Conservation (phyloP, 192 early-diverging fungal species). For the Podila epigama region DNA sequence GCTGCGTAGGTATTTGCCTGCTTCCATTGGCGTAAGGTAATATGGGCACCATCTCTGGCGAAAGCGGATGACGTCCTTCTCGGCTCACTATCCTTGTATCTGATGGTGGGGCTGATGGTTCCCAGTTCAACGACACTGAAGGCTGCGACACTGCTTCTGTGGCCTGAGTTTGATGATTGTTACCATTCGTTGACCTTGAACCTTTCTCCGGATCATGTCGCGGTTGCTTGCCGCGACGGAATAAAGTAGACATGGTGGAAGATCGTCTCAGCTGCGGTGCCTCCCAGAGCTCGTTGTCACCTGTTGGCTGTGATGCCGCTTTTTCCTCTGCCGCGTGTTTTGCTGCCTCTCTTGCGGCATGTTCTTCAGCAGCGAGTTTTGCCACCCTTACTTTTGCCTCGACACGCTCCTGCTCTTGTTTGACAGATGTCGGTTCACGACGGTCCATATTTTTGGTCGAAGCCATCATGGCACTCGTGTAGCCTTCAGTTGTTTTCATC, state of each 20-base stretch:
- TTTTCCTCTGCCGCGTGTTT: not conserved
- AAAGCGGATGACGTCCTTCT: not conserved
- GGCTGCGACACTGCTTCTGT: too few relatives aligned
- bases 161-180: too few relatives aligned
- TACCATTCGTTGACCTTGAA: too few relatives aligned
- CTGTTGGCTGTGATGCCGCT: not conserved
- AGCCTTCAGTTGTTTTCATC: constrained; percentile 2
- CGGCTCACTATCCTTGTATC: not conserved
- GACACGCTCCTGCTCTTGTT: not conserved
- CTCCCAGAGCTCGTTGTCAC: not conserved
- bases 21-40: not conserved
- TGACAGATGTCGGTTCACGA: not conserved
- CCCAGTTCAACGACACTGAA: too few relatives aligned
- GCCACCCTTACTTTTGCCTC: constrained; percentile 1
- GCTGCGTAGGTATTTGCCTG: too few relatives aligned
- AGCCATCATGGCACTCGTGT: not conserved
- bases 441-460: constrained; percentile 1
- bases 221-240: not conserved
- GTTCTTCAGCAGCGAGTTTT: not conserved
- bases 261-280: not conserved
- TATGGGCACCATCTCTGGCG: not conserved
- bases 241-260: not conserved
- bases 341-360: not conserved
- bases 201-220: not conserved
- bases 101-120: not conserved